Evolutionary conservation across 257 asterid species (phyloP).

Genomic region (Penstemon newberryi): DNA sequence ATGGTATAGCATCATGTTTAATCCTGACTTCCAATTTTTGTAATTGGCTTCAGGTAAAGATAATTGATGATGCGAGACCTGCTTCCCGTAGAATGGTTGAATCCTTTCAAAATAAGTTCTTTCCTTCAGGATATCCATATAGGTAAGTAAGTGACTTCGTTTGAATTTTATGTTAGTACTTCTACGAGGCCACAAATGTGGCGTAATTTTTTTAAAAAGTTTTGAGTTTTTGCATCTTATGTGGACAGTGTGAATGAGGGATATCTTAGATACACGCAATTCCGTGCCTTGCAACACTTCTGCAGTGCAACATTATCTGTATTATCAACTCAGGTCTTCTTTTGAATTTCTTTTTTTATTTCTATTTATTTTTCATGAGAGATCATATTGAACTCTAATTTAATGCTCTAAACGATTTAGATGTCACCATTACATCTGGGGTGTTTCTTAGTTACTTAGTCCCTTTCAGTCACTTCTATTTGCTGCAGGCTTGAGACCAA

Average conservation of each 20-base stretch:
- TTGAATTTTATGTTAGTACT: conserved; percentile 7
- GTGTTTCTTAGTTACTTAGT: conserved; percentile 40
- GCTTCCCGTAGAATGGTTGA: conserved; percentile 60
- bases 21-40: conserved; percentile 1
- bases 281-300: conserved; percentile 94
- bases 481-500: conserved; percentile 99
- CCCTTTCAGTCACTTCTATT: conserved; percentile 89
- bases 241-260: conserved; percentile 91
- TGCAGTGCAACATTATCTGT: conserved; percentile 91
- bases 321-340: conserved; percentile 93
- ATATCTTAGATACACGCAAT: conserved; percentile 88
- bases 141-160: conserved; percentile 45
- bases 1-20: not conserved
- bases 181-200: conserved; percentile 10
- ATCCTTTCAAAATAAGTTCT: conserved; percentile 76
- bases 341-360: conserved; percentile 16
- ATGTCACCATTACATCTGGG: conserved; percentile 18
- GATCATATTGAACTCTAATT: too few species aligned
- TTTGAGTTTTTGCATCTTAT: conserved; percentile 18
- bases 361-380: too few species aligned
- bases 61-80: conserved; percentile 77
- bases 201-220: not conserved
- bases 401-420: too few species aligned
- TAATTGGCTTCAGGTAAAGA: conserved; percentile 56
- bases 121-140: conserved; percentile 95